phyloP scores from a whole-genome alignment of 352 stramenopile genomes.

The Albugo laibachii region DNA sequence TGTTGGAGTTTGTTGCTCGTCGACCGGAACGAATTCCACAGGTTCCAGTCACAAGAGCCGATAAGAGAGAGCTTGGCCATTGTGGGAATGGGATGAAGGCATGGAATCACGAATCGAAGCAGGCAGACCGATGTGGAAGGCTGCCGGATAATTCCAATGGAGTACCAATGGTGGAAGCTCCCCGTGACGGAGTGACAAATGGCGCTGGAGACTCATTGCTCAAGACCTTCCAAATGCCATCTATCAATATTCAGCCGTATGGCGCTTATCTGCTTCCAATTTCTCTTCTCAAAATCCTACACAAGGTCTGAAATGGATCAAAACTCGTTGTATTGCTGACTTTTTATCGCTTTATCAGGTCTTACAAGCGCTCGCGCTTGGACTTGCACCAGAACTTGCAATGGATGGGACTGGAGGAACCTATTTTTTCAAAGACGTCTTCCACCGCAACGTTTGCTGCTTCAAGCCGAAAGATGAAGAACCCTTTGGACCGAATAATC shows the following conservation, averaged over 20 bases:
- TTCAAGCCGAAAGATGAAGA: slow-evolving; percentile 99
- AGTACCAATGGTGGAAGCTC: no score
- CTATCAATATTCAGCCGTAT: slow-evolving; percentile 62
- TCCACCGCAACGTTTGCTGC: slow-evolving; percentile 85
- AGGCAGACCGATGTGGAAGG: background rate
- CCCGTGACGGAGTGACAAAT: background rate
- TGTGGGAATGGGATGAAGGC: no score
- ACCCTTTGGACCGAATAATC: slow-evolving; percentile 95
- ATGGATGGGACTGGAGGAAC: slow-evolving; percentile 95
- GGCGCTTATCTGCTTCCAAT: slow-evolving; percentile 52
- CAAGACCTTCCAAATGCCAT: slow-evolving; percentile 26
- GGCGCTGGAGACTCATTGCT: slow-evolving; percentile 12
- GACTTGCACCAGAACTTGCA: slow-evolving; percentile 80
- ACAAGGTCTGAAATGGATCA: slow-evolving; percentile 22
- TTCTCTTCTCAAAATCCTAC: slow-evolving; percentile 64
- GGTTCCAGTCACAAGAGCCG: slow-evolving; percentile 4
- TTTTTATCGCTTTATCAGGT: slow-evolving; percentile 11
- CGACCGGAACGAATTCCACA: slow-evolving; percentile 13
- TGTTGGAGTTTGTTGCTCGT: slow-evolving; percentile 57
- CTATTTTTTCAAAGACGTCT: slow-evolving; percentile 93
- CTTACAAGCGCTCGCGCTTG: slow-evolving; percentile 81
- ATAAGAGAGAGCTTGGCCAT: slow-evolving; percentile 1
- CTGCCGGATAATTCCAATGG: slow-evolving; percentile 2
- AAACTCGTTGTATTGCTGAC: background rate
- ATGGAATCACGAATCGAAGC: background rate